Percentiles rank a stretch among this genome's conserved stretches.
Evolutionary conservation across 2,329 filamentous ascomycete species (phyloP).

Genomic region (Curvularia spicifera): DNA sequence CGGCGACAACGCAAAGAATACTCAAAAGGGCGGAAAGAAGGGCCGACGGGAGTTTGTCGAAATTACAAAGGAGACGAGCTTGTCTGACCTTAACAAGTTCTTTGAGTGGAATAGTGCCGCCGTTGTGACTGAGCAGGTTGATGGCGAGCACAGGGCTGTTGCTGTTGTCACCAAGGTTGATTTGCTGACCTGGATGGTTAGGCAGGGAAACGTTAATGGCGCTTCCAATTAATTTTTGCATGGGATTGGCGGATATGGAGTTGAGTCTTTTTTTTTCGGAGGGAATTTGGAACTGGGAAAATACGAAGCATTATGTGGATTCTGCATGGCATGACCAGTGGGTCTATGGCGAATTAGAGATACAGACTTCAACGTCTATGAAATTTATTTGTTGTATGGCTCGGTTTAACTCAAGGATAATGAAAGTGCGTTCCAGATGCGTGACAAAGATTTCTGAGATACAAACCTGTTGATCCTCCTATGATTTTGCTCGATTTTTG

Average conservation of each 20-base stretch:
- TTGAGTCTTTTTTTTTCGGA: background rate
- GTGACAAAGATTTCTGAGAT: background rate
- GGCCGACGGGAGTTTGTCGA: conserved; percentile 76
- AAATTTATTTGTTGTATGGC: background rate
- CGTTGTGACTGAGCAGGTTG: conserved; percentile 80
- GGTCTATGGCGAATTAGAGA: background rate
- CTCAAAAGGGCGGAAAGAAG: conserved; percentile 29
- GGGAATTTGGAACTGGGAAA: background rate
- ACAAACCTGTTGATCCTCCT: background rate
- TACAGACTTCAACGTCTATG: conserved; percentile 13
- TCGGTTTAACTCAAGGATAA: background rate
- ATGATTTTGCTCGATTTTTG: too few relatives aligned
- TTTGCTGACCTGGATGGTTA: conserved; percentile 86
- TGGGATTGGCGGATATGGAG: background rate
- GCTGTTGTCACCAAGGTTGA: conserved; percentile 98
- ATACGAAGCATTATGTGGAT: background rate
- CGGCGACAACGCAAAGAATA: conserved; percentile 20
- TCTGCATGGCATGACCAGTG: background rate
- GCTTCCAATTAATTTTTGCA: conserved; percentile 1
- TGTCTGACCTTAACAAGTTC: conserved; percentile 85
- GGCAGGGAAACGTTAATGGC: conserved; percentile 25
- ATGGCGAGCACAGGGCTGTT: conserved; percentile 72
- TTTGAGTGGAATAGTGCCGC: conserved; percentile 98
- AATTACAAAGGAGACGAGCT: conserved; percentile 88
- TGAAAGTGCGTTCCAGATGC: background rate